Evolutionary conservation across 192 early-diverging fungal species (phyloP).

Genomic region (Diversispora epigaea): DNA sequence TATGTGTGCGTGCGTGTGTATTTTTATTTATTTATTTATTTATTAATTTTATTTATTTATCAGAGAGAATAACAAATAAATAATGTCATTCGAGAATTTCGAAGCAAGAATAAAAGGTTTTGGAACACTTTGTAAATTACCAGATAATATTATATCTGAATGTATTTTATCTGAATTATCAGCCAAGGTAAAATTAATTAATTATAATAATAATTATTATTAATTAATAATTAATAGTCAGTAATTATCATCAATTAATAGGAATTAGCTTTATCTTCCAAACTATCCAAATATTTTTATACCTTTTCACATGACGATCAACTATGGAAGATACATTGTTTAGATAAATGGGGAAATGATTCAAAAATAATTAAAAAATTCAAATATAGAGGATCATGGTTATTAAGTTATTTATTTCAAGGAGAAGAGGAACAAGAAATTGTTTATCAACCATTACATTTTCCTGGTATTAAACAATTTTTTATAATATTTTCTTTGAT

Average conservation of each 20-base stretch:
- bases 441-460: conserved; percentile 1
- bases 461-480: not conserved
- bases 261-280: not conserved
- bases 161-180: not conserved
- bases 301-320: conserved; percentile 42
- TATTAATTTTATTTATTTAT: no score
- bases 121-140: no score
- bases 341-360: conserved; percentile 24
- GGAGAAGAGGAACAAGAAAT: conserved; percentile 27
- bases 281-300: conserved; percentile 35
- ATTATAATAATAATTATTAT: not conserved
- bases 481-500: no score
- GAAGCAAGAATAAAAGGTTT: no score
- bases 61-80: no score
- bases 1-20: no score
- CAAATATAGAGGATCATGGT: conserved; percentile 39
- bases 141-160: no score
- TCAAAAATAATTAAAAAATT: conserved; percentile 19
- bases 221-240: not conserved
- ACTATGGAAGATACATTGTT: conserved; percentile 38
- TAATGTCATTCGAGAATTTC: no score
- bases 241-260: no score
- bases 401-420: conserved; percentile 44
- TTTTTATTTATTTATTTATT: no score
- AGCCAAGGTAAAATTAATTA: not conserved